Base-by-base conservation (phyloP, 2,329 filamentous ascomycete genomes). In the Curvularia sp. region DNA sequence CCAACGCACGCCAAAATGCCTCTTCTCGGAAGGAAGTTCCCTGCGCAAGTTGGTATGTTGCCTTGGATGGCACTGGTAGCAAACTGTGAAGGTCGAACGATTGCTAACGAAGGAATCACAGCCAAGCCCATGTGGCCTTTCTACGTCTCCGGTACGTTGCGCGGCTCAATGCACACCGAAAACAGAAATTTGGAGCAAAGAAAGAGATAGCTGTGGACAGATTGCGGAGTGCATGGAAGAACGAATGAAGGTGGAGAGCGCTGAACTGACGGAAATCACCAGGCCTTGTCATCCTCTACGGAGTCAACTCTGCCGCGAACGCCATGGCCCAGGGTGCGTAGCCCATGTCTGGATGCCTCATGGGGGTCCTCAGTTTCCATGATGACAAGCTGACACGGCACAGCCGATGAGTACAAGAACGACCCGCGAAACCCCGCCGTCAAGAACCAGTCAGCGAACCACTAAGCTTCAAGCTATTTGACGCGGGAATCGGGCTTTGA, bases 341-440 rank as follows among this genome's bases (percentile, higher is more conserved):
- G 12, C 33, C 49, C 33, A 33, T 24, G 20, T 41, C 10, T 10
- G 15, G 12, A 13, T 38, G 31, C 12, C 15, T 6, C 24, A 48
- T 0, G 18, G n/a, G 22, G 35, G 15, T 30, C 12, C 28, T 31
- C 22, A n/a, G 22, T 42, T 51, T 26, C 31, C 28, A 50, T 55
- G 39, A 53, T 53, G 39, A 44, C 24, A 50, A 50, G 41, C 70
- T 77, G 50, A 76, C 64, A 31, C 2, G 39, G 38, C 39, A 42
- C 53, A 98, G 94, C 88, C 84, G 91, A 91, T 73, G 92, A 98
- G 84, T 97, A 87, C 88, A 96, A 93, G 89, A 96, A 97, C 85
- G 94, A 98, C 82, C 92, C 93, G 69, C 89, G 93, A 81, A 97
- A 97, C 87, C 88, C 88, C 68, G 68, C 70, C 49, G 55, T 70